Base-by-base conservation (phyloP, 495 filamentous ascomycete genomes). In the Astrothelium macrocarpum region DNA sequence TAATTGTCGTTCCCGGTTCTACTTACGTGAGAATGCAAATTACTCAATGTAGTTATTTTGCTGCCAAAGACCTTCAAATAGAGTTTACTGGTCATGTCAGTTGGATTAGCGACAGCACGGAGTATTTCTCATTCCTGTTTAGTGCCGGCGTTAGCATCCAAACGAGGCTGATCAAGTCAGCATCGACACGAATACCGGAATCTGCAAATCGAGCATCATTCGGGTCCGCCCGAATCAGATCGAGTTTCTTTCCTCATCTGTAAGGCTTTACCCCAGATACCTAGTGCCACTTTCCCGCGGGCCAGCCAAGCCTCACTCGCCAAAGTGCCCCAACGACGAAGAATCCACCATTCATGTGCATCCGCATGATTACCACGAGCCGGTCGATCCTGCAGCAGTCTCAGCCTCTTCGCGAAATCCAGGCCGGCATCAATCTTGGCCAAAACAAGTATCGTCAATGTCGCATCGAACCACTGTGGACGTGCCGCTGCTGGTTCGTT, bases 401-500 rank as follows among this genome's bases (percentile, higher is more conserved):
- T 23, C 16, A 11, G n/a, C n/a, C n/a, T n/a, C n/a, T n/a, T n/a
- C n/a, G n/a, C n/a, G n/a, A n/a, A n/a, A n/a, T n/a, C n/a, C n/a
- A n/a, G 25, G 29, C 12, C 16, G 49, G 49, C 49, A 25, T 56
- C 49, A 29, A 56, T 16, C 25, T 56, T 29, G 25, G 11, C 25
- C 25, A 9, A 29, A 56, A 29, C 20, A 10, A 9, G 29, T 36
- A 29, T 26, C 60, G 31, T 63, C 31, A 64, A 78, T 76, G 74
- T 72, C 73, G 70, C 72, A 79, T 66, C 78, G 81, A 66, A 82
- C 84, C 20, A 85, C 90, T 70, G 78, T 84, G 49, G 94, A 97
- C 75, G 81, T 98, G 34, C 88, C 91, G 65, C 83, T 97, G 70
- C 81, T 87, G 64, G 87, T 98, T 74, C 86, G 84, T 62, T 91